These are phyloP conservation scores for Kodamaea anthophila DNA, from an alignment of 1,139 yeast genomes.

Conservation along the genomic window DNA sequence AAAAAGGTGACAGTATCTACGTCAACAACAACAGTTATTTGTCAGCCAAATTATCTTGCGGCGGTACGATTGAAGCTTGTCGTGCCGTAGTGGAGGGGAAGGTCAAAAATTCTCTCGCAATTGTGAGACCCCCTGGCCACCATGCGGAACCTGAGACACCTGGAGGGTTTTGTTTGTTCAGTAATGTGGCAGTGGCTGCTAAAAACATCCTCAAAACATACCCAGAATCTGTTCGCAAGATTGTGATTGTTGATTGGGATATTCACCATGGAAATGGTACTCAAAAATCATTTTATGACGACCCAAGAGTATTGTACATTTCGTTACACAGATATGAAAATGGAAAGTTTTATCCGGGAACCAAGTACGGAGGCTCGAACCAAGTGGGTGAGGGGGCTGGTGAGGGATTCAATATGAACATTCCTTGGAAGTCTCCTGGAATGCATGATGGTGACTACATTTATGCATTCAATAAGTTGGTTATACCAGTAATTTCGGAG, in stretches of 20 bases:
- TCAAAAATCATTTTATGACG: slow-evolving; percentile 83
- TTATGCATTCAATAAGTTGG: slow-evolving; percentile 83
- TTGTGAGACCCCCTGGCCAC: slow-evolving; percentile 98
- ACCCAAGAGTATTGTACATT: slow-evolving; percentile 84
- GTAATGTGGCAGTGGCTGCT: slow-evolving; percentile 97
- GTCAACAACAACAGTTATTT: slow-evolving; percentile 85
- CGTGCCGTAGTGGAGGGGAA: slow-evolving; percentile 89
- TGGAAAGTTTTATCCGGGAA: slow-evolving; percentile 93
- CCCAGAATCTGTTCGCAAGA: slow-evolving; percentile 82
- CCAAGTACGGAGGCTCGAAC: slow-evolving; percentile 68
- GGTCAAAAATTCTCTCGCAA: slow-evolving; percentile 89
- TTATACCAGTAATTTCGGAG: slow-evolving; percentile 84
- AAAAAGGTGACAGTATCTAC: slow-evolving; percentile 89
- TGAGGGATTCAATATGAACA: slow-evolving; percentile 78
- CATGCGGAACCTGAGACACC: slow-evolving; percentile 98
- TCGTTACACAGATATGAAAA: slow-evolving; percentile 90
- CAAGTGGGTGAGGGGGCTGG: slow-evolving; percentile 84
- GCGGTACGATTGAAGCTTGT: slow-evolving; percentile 96
- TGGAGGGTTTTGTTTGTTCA: slow-evolving; percentile 93
- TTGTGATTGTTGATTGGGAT: slow-evolving; percentile 93
- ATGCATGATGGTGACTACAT: slow-evolving; percentile 95
- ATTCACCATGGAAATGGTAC: slow-evolving; percentile 99
- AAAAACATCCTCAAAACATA: slow-evolving; percentile 73
- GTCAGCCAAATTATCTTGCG: slow-evolving; percentile 90
- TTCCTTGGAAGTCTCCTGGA: slow-evolving; percentile 93